Conservation (phyloP, 2,329 filamentous ascomycete species). For the Coleophoma cylindrospora region DNA sequence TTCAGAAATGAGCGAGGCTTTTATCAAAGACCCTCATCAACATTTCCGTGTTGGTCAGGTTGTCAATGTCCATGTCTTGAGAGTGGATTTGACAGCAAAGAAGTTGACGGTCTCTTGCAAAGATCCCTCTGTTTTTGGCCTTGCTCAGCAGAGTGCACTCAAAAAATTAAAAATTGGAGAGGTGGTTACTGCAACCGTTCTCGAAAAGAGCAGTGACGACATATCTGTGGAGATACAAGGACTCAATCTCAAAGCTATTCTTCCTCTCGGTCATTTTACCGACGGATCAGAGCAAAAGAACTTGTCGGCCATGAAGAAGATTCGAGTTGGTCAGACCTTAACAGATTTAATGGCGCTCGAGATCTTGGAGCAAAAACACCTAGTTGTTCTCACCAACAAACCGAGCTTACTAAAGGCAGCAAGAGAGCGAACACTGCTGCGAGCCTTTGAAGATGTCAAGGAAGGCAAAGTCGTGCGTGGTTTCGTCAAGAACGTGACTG, state of each 20-base stretch:
- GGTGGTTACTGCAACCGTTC: conserved; percentile 71
- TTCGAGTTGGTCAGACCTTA: conserved; percentile 79
- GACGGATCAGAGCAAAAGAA: conserved; percentile 82
- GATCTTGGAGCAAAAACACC: conserved; percentile 72
- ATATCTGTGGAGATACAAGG: conserved; percentile 71
- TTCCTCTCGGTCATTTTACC: conserved; percentile 74
- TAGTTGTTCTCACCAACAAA: conserved; percentile 77
- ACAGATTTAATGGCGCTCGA: conserved; percentile 80
- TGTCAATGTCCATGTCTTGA: conserved; percentile 82
- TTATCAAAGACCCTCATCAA: conserved; percentile 80
- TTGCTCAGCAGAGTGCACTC: conserved; percentile 72
- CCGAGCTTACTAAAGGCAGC: conserved; percentile 73
- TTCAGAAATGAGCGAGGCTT: conserved; percentile 97
- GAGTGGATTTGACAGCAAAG: conserved; percentile 64
- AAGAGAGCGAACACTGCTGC: conserved; percentile 67
- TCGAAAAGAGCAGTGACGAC: conserved; percentile 75
- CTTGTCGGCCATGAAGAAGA: conserved; percentile 69
- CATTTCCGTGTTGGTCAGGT: conserved; percentile 91
- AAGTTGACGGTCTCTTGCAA: conserved; percentile 90
- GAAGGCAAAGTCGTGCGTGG: conserved; percentile 67
- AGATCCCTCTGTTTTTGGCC: conserved; percentile 71
- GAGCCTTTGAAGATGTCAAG: conserved; percentile 64
- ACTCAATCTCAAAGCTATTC: conserved; percentile 69
- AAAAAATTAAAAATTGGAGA: conserved; percentile 69
- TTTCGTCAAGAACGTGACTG: conserved; percentile 80